Evolutionary conservation across 768 basidiomycete species (phyloP).

Genomic region (Phallus indusiatus): DNA sequence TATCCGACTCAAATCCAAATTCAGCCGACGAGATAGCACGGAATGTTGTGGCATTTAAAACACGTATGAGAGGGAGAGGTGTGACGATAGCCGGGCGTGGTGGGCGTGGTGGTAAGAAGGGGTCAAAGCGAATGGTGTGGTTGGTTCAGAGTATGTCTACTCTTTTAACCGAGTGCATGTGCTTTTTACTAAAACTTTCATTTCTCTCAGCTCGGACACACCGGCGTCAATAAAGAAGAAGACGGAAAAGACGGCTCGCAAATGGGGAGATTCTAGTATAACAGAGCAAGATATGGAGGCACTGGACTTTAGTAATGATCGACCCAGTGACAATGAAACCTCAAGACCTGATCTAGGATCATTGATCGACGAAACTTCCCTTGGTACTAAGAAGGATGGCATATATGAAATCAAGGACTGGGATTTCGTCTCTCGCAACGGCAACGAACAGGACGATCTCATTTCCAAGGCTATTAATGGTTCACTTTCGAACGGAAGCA

Average conservation of each 20-base stretch:
- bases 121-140: constrained; percentile 53
- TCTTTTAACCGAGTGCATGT: background rate
- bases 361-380: constrained; percentile 58
- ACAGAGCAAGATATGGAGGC: constrained; percentile 87
- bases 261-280: constrained; percentile 82
- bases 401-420: constrained; percentile 74
- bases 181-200: background rate
- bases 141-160: constrained; percentile 59
- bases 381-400: constrained; percentile 69
- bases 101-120: constrained; percentile 38
- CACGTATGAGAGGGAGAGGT: constrained; percentile 67
- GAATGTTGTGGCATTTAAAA: constrained; percentile 87
- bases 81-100: constrained; percentile 42
- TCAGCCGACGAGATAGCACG: constrained; percentile 80
- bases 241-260: constrained; percentile 68
- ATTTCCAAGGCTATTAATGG: constrained; percentile 51
- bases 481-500: constrained; percentile 19
- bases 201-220: constrained; percentile 44
- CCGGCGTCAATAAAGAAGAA: constrained; percentile 32
- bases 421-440: constrained; percentile 52
- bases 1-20: constrained; percentile 48
- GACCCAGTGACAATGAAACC: constrained; percentile 12
- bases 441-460: constrained; percentile 36
- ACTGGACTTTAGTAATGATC: constrained; percentile 69
- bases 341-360: constrained; percentile 40